Evolutionary conservation across 75 land plant genomes (phyloP).

Genomic region (Picea sitchensis): DNA sequence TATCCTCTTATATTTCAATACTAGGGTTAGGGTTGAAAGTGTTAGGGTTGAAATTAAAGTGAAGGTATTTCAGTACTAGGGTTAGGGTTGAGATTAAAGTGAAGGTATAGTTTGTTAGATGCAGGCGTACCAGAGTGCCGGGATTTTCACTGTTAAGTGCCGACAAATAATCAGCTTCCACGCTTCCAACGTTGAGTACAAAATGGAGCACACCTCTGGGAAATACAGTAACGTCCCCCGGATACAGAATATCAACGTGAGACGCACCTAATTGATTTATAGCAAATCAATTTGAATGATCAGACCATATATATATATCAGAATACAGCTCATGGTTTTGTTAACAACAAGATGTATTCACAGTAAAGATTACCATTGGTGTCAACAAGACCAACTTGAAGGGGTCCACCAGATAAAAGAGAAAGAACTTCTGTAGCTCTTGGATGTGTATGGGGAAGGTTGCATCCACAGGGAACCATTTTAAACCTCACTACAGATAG

Average conservation of each 20-base stretch:
- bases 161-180: constrained; percentile 16
- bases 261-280: constrained; percentile 3
- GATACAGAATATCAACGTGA: constrained; percentile 17
- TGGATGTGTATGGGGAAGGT: not conserved
- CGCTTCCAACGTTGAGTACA: constrained; percentile 18
- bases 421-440: not conserved
- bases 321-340: too few relatives aligned
- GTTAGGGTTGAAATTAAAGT: not conserved
- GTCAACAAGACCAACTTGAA: constrained; percentile 24
- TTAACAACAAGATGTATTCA: too few relatives aligned
- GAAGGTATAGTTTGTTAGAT: too few relatives aligned
- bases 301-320: too few relatives aligned
- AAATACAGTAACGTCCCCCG: constrained; percentile 26
- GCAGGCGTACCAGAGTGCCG: constrained; percentile 11
- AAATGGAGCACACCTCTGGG: constrained; percentile 26
- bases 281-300: too few relatives aligned
- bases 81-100: too few relatives aligned
- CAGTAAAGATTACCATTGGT: constrained; percentile 4
- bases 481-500: not conserved
- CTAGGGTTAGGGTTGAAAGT: not conserved
- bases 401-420: not conserved
- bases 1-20: too few relatives aligned
- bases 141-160: constrained; percentile 27
- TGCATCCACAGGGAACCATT: not conserved
- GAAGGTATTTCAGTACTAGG: too few relatives aligned